Base-by-base conservation (phyloP, 306 rosid genomes). In the Begonia fuchsioides region DNA sequence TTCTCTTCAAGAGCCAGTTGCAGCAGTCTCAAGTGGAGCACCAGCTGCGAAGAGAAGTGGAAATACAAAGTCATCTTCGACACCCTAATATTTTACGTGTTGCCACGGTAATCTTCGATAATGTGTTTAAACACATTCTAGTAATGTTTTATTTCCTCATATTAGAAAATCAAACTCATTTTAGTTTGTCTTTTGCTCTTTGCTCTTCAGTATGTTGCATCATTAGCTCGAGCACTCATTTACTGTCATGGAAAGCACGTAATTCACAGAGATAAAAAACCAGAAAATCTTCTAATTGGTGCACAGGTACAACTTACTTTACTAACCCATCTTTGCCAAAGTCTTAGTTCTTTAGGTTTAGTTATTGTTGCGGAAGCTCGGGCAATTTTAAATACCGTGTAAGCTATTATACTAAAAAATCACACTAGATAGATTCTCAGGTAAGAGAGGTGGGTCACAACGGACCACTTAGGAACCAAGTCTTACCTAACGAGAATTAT, bases 211-310 rank as follows among this genome's bases (percentile, higher is more conserved):
- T 92, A 92, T 53, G 83, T 92, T 68, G 93, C 88, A 38, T 92
- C 99, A 6, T 61, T 92, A 74, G 96, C 99, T 44, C 65, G 96
- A 16, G 99, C 99, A 38, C 99, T 92, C 66, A 85, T 92, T 64
- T 92, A 92, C 73, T 92, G 99, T 60, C 99, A 92, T 60, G 99
- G 99, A 70, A 92, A 92, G 72, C 99, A 92, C 52, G 99, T 92
- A 53, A 92, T 92, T 50, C 99, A 86, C 49, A 76, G 99, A 71
- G 99, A 92, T 55, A 92, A 86, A 56, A 92, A 92, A 68, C 99
- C 99, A 26, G 99, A 92, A 56, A 92, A 92, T 69, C 99, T 92
- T 59, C 81, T 92, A 6, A 64, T 92, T 58, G 99, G 99, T 53
- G 73, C 92, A 39, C 96, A 92, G 94, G 99, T 92, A 45, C 65